Percentiles rank a stretch among this genome's conserved stretches.
Evolutionary conservation across 2,329 filamentous ascomycete species (phyloP).

Genomic region (Helicocarpus griseus): DNA sequence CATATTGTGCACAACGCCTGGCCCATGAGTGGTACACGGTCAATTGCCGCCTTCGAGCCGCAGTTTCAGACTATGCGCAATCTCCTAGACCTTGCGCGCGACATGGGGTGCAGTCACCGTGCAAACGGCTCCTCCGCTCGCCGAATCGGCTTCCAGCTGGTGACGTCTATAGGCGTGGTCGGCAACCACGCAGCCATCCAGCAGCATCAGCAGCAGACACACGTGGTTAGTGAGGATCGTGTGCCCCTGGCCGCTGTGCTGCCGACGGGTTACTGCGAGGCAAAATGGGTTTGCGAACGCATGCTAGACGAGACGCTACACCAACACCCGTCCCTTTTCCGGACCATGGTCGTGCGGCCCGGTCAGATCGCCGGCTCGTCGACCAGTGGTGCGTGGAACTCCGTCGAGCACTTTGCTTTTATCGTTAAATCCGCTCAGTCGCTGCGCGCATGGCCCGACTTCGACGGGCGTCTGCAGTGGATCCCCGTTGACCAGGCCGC

Average conservation of each 20-base stretch:
- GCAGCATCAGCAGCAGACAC: conserved; percentile 11
- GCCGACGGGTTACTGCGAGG: conserved; percentile 43
- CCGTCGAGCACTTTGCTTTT: conserved; percentile 42
- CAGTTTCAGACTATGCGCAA: conserved; percentile 43
- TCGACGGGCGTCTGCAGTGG: conserved; percentile 37
- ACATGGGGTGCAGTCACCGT: too few relatives aligned
- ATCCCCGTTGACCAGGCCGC: conserved; percentile 38
- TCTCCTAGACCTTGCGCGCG: conserved; percentile 38
- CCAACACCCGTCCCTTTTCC: conserved; percentile 34
- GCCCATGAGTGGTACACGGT: conserved; percentile 46
- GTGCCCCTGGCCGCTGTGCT: conserved; percentile 33
- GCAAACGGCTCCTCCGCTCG: conserved; percentile 6
- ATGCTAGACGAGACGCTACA: conserved; percentile 42
- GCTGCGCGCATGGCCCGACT: conserved; percentile 32
- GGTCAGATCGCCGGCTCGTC: conserved; percentile 47
- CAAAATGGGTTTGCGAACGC: conserved; percentile 42
- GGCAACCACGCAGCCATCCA: conserved; percentile 23
- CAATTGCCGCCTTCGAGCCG: conserved; percentile 40
- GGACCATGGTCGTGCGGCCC: conserved; percentile 34
- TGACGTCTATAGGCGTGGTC: conserved; percentile 35
- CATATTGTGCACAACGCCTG: conserved; percentile 48
- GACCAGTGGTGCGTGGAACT: conserved; percentile 46
- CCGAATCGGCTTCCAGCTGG: conserved; percentile 29
- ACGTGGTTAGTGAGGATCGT: conserved; percentile 38
- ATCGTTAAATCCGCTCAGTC: conserved; percentile 43